Base-by-base conservation (phyloP, 73 alveolate species). In the Paramecium sexaurelia region DNA sequence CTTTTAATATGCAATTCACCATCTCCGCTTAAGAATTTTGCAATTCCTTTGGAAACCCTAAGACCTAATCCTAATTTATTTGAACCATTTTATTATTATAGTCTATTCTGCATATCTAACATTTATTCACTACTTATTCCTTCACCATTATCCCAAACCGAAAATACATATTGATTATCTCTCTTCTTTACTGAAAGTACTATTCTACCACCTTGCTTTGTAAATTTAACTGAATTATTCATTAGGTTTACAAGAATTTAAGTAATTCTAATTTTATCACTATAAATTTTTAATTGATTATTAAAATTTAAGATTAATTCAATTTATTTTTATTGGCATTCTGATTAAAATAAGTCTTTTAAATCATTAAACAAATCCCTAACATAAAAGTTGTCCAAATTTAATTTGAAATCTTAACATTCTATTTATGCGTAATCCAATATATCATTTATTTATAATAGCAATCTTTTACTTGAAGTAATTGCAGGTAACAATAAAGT, bases 351-450 rank as follows among this genome's bases (percentile, higher is more conserved):
- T 24, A 41, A 22, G n/a, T 78, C 68, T 78, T 78, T 78, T 71
- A 71, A 11, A 35, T 71, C 56, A 33, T 71, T 40, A 37, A 71
- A 71, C 5, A 71, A 7, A 2, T 32, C 56, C 5, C 29, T 35
- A 71, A 71, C 56, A 27, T n/a, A 33, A 17, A 71, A 71, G 13
- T 33, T 32, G 13, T 35, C 56, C 17, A 19, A 37, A 71, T 71
- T 71, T 17, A 71, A 71, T 37, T 71, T 71, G 13, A 71, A 71
- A 71, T 71, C 86, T 37, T 71, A 6, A 36, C 86, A 71, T 36
- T 86, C 84, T 3, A 86, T 57, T 32, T 86, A 24, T 7, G 93
- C 93, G 20, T 61, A 61, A 61, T 86, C 93, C 20, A 86, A 86
- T 15, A 88, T 68, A 43, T 88, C 94, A 51, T 88, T 88, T 3